Conservation (phyloP, 768 basidiomycete genomes). For the Mycena amicta region DNA sequence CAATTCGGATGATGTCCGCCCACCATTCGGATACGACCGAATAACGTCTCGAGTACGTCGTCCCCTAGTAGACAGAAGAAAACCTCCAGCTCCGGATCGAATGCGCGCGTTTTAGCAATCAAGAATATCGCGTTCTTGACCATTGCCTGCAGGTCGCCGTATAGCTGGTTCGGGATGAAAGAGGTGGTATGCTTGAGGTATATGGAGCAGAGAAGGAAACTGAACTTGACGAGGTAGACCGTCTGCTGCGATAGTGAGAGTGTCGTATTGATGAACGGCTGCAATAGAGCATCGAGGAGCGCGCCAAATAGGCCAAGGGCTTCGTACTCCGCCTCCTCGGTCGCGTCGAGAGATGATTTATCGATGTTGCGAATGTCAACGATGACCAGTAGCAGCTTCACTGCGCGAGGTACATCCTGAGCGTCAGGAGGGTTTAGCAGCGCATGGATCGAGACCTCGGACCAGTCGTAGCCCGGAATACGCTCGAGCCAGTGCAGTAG, state of each 20-base stretch:
- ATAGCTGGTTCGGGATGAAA: constrained; percentile 24
- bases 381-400: background rate
- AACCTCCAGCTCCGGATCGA: constrained; percentile 4
- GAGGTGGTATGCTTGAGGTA: constrained; percentile 10
- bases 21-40: constrained; percentile 10
- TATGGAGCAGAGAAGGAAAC: constrained; percentile 11
- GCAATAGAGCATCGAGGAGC: constrained; percentile 4
- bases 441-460: background rate
- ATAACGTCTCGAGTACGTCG: constrained; percentile 20
- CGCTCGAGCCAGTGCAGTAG: background rate
- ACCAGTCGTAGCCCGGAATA: background rate
- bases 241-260: constrained; percentile 18
- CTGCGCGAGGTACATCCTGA: background rate
- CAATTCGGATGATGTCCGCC: constrained; percentile 14
- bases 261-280: constrained; percentile 13
- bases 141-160: constrained; percentile 19
- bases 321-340: background rate
- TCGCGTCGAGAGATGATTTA: background rate
- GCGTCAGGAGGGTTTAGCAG: background rate
- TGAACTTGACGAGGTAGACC: too few species aligned
- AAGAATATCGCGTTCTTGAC: constrained; percentile 23
- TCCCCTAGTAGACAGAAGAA: constrained; percentile 9
- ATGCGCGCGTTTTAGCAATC: constrained; percentile 9
- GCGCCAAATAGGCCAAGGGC: background rate
- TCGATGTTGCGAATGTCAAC: background rate